Evolutionary conservation across 108 stramenopile genomes (phyloP).

Genomic region (Nannochloropsis granulata): DNA sequence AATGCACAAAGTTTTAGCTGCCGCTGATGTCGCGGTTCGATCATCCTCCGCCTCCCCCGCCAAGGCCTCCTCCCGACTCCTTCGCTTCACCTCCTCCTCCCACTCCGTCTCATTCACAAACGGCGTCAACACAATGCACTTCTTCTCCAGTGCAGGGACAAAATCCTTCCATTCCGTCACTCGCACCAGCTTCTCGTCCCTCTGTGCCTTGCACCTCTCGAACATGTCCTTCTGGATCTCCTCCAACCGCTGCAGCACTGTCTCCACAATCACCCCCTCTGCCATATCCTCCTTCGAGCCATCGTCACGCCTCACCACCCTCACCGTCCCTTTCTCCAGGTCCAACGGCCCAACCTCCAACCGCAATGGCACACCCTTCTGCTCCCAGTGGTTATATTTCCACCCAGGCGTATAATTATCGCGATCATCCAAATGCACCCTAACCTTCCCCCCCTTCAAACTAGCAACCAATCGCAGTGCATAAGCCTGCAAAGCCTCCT

Average conservation of each 20-base stretch:
- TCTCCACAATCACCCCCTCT: conserved; percentile 49
- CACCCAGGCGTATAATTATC: conserved; percentile 91
- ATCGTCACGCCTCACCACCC: conserved; percentile 67
- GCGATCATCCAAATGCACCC: conserved; percentile 83
- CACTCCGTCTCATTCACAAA: conserved; percentile 76
- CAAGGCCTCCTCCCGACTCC: conserved; percentile 73
- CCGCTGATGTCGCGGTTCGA: conserved; percentile 74
- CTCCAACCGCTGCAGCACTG: conserved; percentile 47
- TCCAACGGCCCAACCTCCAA: conserved; percentile 96
- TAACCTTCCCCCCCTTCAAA: conserved; percentile 31
- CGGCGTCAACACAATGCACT: conserved; percentile 85
- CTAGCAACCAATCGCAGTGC: conserved; percentile 22
- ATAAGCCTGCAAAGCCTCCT: not conserved
- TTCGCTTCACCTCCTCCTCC: conserved; percentile 98
- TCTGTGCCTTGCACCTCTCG: conserved; percentile 59
- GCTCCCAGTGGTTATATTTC: conserved; percentile 99
- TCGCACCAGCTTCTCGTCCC: conserved; percentile 71
- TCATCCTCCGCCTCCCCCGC: conserved; percentile 54
- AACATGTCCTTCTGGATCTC: conserved; percentile 82
- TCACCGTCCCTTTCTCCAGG: conserved; percentile 57
- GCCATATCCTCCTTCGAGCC: conserved; percentile 61
- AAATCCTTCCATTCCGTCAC: conserved; percentile 97
- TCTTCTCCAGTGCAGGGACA: conserved; percentile 80
- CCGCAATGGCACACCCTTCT: conserved; percentile 97
- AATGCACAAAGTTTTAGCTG: conserved; percentile 97